phyloP scores from a whole-genome alignment of 2,329 filamentous ascomycete species.

The Fusarium austroafricanum region DNA sequence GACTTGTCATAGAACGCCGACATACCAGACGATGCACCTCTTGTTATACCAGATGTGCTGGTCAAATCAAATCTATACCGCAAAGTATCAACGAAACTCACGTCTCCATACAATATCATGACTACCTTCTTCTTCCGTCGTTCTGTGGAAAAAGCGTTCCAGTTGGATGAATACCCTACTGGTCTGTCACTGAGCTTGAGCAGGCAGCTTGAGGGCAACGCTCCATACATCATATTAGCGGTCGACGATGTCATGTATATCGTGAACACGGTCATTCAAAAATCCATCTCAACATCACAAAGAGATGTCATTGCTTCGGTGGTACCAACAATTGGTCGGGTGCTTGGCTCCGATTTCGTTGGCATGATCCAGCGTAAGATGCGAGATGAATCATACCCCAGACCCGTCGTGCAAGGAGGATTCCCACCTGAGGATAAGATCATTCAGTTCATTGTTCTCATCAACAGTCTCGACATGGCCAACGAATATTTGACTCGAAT shows the following conservation, averaged over 20 bases:
- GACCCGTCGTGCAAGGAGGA: constrained; percentile 79
- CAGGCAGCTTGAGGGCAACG: constrained; percentile 77
- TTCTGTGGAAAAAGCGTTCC: constrained; percentile 97
- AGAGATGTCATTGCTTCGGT: constrained; percentile 80
- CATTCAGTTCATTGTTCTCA: constrained; percentile 88
- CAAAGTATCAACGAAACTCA: constrained; percentile 81
- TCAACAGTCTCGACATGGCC: constrained; percentile 94
- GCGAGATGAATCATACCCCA: constrained; percentile 94
- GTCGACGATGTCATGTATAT: constrained; percentile 99
- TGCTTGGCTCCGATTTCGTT: constrained; percentile 90
- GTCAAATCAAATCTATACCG: constrained; percentile 81
- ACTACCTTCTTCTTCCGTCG: constrained; percentile 96
- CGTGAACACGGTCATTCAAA: constrained; percentile 89
- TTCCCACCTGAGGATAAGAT: constrained; percentile 90
- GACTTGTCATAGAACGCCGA: constrained; percentile 59
- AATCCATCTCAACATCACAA: constrained; percentile 88
- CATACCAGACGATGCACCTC: constrained; percentile 63
- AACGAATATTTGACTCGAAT: constrained; percentile 93
- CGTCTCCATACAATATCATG: constrained; percentile 88
- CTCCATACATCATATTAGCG: constrained; percentile 92
- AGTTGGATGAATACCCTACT: constrained; percentile 87
- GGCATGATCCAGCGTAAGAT: constrained; percentile 98
- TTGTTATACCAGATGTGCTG: constrained; percentile 79
- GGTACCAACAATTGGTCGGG: constrained; percentile 80
- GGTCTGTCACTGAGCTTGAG: constrained; percentile 82